Evolutionary conservation across 2,329 filamentous ascomycete species (phyloP), one percentile per base, ranked within the genome.

Genomic region (Tolypocladium cylindrosporum): DNA sequence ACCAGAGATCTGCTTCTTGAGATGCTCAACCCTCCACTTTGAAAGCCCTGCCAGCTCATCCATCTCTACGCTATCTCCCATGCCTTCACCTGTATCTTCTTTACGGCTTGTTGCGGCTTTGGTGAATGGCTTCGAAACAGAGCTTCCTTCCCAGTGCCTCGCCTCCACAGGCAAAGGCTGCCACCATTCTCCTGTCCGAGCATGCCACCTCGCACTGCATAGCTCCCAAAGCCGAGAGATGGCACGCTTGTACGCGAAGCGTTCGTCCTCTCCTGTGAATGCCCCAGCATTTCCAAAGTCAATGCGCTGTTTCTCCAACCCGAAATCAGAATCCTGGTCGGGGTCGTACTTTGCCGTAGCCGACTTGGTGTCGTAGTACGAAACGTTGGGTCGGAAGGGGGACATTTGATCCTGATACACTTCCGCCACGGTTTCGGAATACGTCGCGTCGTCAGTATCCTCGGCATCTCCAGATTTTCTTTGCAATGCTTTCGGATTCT

Each of bases 181-280:
- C 88, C 89, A 92, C 88, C 89, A 92, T 8, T 77, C 73, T 4
- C 80, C 81, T 4, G 73, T 75, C 53, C 88, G 74, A 3, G 79
- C 78, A 74, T 90, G 90, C 89, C 89, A 93, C 60, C 80, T 76
- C 42, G 76, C 77, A 21, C 88, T 84, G 69, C 89, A 93, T 68
- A 94, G 84, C 72, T 94, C 89, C 89, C 89, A 94, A 3, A 94
- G 74, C n/a, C 90, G 77, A 62, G 86, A 90, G 50, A 84, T 79
- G 2, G 89, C 90, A 31, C 90, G 79, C 71, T 90, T 90, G 64
- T 91, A 92, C 0, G 89, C 89, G 68, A 94, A 94, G 14, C 84
- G 78, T 70, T 93, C 89, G 69, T 93, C 90, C 68, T 92, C 88
- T 14, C 90, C 90, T 0, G 87, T 92, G 65, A 93, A 88, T 0